These are phyloP conservation scores for Globisporangium spiculum DNA, from an alignment of 352 stramenopile genomes.

Conservation along the genomic window DNA sequence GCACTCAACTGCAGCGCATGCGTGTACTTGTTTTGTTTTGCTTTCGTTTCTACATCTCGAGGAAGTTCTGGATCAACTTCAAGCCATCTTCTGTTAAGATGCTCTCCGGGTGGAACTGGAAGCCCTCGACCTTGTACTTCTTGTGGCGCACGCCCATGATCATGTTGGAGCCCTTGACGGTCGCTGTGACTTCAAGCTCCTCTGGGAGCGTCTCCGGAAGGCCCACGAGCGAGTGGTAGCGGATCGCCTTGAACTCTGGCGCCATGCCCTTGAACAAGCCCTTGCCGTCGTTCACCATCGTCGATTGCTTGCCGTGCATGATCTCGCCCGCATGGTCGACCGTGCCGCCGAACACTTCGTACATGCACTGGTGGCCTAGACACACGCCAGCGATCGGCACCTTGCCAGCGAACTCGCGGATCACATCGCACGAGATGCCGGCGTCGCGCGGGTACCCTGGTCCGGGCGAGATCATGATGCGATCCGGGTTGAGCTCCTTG, in stretches of 20 bases:
- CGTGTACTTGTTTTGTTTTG: background rate
- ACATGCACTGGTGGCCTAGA: constrained; percentile 86
- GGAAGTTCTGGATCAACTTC: constrained; percentile 85
- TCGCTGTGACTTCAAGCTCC: constrained; percentile 77
- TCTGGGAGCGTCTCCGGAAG: constrained; percentile 77
- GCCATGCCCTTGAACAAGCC: constrained; percentile 83
- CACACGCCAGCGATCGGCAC: constrained; percentile 85
- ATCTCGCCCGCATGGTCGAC: constrained; percentile 86
- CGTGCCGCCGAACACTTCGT: constrained; percentile 84
- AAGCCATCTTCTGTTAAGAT: constrained; percentile 84
- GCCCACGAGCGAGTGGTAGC: constrained; percentile 87
- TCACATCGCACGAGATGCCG: constrained; percentile 81
- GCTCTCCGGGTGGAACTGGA: constrained; percentile 89
- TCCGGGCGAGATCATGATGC: constrained; percentile 87
- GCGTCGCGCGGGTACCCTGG: constrained; percentile 80
- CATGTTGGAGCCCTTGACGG: constrained; percentile 80
- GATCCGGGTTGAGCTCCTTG: constrained; percentile 63
- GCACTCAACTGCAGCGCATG: background rate
- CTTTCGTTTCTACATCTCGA: constrained; percentile 63
- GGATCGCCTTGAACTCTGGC: constrained; percentile 77
- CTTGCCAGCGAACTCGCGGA: constrained; percentile 76
- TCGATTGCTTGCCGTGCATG: constrained; percentile 84
- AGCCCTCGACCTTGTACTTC: constrained; percentile 81
- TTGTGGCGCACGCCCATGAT: constrained; percentile 90
- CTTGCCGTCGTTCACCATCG: constrained; percentile 83